A percentile compares a stretch with the other conserved stretches of the same genome.
Conservation (phyloP, 2,329 filamentous ascomycete genomes). For the Penicillium hesseltinei region DNA sequence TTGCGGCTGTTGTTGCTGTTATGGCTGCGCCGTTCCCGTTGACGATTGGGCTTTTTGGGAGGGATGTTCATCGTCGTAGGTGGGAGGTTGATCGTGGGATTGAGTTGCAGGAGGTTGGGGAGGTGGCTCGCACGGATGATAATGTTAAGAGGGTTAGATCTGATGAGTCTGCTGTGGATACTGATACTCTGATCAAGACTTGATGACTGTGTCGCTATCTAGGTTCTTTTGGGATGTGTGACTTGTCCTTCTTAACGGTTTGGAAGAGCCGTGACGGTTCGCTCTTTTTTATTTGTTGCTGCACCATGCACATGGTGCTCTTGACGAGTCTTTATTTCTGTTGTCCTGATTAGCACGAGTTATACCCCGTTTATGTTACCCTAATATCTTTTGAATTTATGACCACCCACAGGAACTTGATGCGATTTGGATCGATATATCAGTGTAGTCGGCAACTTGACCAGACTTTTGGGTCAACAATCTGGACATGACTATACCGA, state of each 20-base stretch:
- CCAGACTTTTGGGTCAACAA: neutral
- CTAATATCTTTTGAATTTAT: neutral
- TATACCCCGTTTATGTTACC: slow-evolving; percentile 1
- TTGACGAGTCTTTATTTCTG: neutral
- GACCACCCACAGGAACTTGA: no score
- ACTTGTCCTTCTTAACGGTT: neutral
- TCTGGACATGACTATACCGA: neutral
- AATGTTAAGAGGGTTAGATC: neutral
- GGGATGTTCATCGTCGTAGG: slow-evolving; percentile 41
- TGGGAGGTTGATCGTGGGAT: slow-evolving; percentile 40
- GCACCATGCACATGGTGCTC: neutral
- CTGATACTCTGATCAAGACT: slow-evolving; percentile 1
- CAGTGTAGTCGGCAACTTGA: neutral
- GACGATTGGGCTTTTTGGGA: slow-evolving; percentile 67
- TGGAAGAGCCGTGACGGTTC: neutral
- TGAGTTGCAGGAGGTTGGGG: slow-evolving; percentile 21
- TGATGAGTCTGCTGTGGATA: neutral
- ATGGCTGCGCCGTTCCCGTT: slow-evolving; percentile 66
- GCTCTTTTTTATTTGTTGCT: neutral
- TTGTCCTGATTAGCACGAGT: neutral
- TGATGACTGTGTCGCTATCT: neutral
- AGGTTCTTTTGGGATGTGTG: neutral
- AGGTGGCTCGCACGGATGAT: neutral
- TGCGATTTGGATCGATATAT: neutral
- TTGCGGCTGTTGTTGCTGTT: slow-evolving; percentile 70